Conservation (phyloP, 768 basidiomycete species). For the Boletus sensibilis region DNA sequence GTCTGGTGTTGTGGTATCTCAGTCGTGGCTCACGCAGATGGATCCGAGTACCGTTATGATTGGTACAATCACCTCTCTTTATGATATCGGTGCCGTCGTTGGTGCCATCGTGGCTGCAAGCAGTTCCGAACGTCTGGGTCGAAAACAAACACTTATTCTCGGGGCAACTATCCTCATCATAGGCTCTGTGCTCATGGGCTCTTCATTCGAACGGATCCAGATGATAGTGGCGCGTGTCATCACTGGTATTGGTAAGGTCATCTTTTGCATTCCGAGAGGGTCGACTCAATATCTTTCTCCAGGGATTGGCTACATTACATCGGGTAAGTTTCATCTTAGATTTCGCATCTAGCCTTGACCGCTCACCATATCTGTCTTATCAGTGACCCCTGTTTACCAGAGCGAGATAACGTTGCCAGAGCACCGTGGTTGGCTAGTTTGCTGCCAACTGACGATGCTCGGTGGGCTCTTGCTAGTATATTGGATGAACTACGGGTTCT, state of each 20-base stretch:
- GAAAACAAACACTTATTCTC: constrained; percentile 12
- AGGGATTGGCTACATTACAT: constrained; percentile 16
- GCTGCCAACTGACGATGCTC: constrained; percentile 17
- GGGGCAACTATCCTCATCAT: constrained; percentile 7
- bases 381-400: constrained; percentile 14
- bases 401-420: constrained; percentile 13
- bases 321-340: not conserved
- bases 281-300: not conserved
- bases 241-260: constrained; percentile 4
- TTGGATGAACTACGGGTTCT: constrained; percentile 17
- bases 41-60: constrained; percentile 18
- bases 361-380: not conserved
- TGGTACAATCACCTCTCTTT: constrained; percentile 17
- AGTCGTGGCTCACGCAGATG: constrained; percentile 15
- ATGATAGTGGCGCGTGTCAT: constrained; percentile 15
- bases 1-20: constrained; percentile 15
- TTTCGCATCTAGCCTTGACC: not conserved
- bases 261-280: not conserved
- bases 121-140: constrained; percentile 13
- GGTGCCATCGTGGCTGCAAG: constrained; percentile 14
- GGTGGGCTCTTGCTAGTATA: constrained; percentile 12
- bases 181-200: constrained; percentile 14
- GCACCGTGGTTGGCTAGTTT: constrained; percentile 15
- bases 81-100: constrained; percentile 15
- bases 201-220: constrained; percentile 10